These are phyloP conservation scores for Vigna reflexopilosa DNA, from an alignment of 306 rosid genomes.

Conservation along the genomic window DNA sequence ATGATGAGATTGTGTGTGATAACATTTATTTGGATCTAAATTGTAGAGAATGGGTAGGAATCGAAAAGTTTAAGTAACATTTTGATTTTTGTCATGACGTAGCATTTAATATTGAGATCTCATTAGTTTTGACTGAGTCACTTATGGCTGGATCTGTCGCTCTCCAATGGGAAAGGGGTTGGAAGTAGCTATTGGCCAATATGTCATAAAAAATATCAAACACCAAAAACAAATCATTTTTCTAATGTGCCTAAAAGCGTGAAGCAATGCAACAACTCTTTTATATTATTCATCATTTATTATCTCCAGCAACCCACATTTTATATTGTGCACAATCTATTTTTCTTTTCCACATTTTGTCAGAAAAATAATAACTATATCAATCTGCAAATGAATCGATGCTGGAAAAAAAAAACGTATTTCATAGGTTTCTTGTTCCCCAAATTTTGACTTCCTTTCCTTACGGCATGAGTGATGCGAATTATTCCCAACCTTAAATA, in stretches of 20 bases:
- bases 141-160: conserved; percentile 44
- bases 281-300: conserved; percentile 31
- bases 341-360: conserved; percentile 9
- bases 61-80: conserved; percentile 13
- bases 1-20: conserved; percentile 2
- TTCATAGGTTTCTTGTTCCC: conserved; percentile 30
- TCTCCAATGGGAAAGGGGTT: conserved; percentile 35
- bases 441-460: conserved; percentile 41
- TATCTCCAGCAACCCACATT: conserved; percentile 35
- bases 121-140: conserved; percentile 52
- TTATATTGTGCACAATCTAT: conserved; percentile 29
- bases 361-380: conserved; percentile 26
- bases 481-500: conserved; percentile 6
- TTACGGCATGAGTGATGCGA: conserved; percentile 37
- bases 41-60: conserved; percentile 25
- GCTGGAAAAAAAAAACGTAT: not conserved
- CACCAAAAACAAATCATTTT: conserved; percentile 39
- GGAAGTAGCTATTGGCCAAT: conserved; percentile 47
- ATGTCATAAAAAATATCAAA: conserved; percentile 44
- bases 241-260: conserved; percentile 59
- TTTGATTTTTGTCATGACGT: conserved; percentile 22
- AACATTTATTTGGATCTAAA: conserved; percentile 39
- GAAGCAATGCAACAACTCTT: conserved; percentile 64
- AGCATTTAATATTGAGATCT: conserved; percentile 29
- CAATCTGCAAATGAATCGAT: conserved; percentile 4